Conservation (phyloP, 2,329 filamentous ascomycete species). For the Polychaeton citri region DNA sequence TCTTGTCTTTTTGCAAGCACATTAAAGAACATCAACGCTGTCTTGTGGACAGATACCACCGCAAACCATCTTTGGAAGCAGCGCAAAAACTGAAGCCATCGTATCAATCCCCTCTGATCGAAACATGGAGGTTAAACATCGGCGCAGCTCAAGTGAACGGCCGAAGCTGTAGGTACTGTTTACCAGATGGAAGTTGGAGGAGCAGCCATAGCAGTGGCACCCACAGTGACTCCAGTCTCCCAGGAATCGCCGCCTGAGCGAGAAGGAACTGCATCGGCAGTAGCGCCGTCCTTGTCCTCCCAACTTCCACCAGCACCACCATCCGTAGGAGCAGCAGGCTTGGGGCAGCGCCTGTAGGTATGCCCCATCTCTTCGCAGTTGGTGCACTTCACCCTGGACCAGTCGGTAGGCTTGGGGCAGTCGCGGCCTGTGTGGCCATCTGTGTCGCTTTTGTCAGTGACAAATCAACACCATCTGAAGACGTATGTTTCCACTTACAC, state of each 20-base stretch:
- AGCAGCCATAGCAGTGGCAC: too few relatives aligned
- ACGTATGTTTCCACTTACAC: background rate
- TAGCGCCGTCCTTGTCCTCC: conserved; percentile 4
- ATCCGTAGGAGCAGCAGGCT: conserved; percentile 5
- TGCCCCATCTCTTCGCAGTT: conserved; percentile 26
- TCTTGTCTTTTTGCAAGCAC: too few relatives aligned
- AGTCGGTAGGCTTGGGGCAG: conserved; percentile 17
- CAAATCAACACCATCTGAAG: background rate
- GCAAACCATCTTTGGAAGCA: too few relatives aligned
- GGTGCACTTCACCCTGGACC: conserved; percentile 33
- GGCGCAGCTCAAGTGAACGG: too few relatives aligned
- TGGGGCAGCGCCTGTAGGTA: conserved; percentile 14
- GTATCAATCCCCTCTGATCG: too few relatives aligned
- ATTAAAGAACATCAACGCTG: too few relatives aligned
- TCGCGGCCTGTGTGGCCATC: conserved; percentile 8
- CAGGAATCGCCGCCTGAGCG: conserved; percentile 3
- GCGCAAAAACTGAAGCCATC: too few relatives aligned
- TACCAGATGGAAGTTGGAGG: too few relatives aligned
- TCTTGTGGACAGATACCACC: too few relatives aligned
- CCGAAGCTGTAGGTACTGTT: too few relatives aligned
- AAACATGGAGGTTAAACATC: too few relatives aligned
- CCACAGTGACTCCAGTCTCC: conserved; percentile 2
- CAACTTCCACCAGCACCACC: conserved; percentile 5
- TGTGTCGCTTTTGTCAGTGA: background rate
- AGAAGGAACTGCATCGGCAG: conserved; percentile 1